phyloP scores from a whole-genome alignment of 176 grass and related monocot species.

The Echinochloa phyllopogon region DNA sequence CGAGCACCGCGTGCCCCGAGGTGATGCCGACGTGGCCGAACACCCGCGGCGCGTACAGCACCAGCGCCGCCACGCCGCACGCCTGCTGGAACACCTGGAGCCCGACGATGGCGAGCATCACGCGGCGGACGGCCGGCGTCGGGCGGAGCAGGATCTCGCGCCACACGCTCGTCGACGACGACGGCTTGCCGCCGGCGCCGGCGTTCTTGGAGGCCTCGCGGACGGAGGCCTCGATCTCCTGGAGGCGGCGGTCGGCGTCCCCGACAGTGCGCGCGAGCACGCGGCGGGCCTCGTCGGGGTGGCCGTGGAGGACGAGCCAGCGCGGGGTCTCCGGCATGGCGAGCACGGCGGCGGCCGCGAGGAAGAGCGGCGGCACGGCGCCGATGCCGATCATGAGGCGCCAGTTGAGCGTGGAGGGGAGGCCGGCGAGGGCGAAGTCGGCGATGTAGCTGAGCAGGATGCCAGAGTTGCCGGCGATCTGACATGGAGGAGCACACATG shows the following conservation, averaged over 20 bases:
- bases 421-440: conserved; percentile 57
- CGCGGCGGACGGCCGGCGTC: conserved; percentile 48
- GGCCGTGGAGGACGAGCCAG: conserved; percentile 72
- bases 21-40: conserved; percentile 59
- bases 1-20: conserved; percentile 34
- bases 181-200: neutral
- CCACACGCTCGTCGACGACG: conserved; percentile 39
- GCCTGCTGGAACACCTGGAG: conserved; percentile 81
- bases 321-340: conserved; percentile 77
- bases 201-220: conserved; percentile 13
- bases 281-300: conserved; percentile 40
- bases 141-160: conserved; percentile 49
- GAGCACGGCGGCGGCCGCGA: conserved; percentile 35
- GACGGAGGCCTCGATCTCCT: conserved; percentile 41
- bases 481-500: neutral
- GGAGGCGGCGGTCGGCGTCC: conserved; percentile 44
- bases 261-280: conserved; percentile 51
- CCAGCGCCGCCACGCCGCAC: conserved; percentile 59
- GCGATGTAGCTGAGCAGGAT: conserved; percentile 73
- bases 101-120: conserved; percentile 53
- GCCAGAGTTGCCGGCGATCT: conserved; percentile 65
- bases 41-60: conserved; percentile 67
- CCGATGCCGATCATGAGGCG: conserved; percentile 69
- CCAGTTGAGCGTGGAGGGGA: conserved; percentile 55
- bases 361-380: conserved; percentile 66